A percentile compares a stretch with the other conserved stretches of the same genome.
phyloP scores from a whole-genome alignment of 306 rosid species.

The Prunus campanulata region DNA sequence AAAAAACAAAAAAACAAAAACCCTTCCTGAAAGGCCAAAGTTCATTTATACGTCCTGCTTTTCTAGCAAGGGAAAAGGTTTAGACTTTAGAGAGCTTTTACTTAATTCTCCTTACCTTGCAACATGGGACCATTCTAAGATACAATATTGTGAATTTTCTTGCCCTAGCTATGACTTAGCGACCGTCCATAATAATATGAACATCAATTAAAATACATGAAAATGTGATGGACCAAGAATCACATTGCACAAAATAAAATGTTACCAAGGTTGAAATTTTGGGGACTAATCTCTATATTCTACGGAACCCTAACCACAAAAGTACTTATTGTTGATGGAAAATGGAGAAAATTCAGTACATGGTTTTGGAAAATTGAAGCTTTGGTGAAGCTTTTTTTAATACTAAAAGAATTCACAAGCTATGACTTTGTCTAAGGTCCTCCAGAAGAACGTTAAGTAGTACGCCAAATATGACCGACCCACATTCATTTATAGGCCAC shows the following conservation, averaged over 20 bases:
- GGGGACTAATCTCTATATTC: neutral
- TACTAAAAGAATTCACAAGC: neutral
- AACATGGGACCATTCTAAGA: conserved; percentile 1
- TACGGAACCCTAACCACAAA: neutral
- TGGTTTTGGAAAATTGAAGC: neutral
- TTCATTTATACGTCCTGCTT: neutral
- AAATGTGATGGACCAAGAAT: neutral
- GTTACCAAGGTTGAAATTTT: neutral
- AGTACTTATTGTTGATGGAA: neutral
- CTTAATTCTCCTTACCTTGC: neutral
- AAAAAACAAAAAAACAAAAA: neutral
- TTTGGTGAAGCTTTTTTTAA: neutral
- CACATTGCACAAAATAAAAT: neutral
- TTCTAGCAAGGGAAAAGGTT: too few species aligned
- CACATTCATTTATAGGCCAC: neutral
- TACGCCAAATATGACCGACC: conserved; percentile 12
- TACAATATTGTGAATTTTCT: neutral
- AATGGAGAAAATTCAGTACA: neutral
- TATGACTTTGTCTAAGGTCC: conserved; percentile 2
- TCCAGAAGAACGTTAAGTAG: neutral
- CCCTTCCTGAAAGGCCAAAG: neutral
- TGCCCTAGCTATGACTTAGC: conserved; percentile 3
- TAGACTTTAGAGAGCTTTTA: neutral
- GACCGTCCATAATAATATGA: neutral
- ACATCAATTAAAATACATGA: conserved; percentile 1